Base-by-base conservation (phyloP, 1,284 basidiomycete species). In the Cryptococcus neoformans region DNA sequence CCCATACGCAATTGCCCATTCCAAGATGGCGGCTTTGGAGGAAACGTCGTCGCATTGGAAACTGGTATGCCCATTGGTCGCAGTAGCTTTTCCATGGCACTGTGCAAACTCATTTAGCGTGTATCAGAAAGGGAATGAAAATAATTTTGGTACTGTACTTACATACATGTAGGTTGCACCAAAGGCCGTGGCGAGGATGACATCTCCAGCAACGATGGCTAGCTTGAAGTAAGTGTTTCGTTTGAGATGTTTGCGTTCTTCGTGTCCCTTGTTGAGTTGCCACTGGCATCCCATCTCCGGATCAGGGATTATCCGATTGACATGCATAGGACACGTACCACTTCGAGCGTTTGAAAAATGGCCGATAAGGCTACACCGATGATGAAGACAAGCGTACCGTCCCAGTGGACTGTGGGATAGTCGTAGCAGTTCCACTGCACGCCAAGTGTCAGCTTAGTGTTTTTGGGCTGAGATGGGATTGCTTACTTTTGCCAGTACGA, bases 361-460 rank as follows among this genome's bases (percentile, higher is more conserved):
- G 81, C 80, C 11, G 77, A 78, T 7, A 82, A 53, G 12, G 79
- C 80, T 10, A 79, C 69, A 49, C 73, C 74, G 35, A 79, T 72
- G 56, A 83, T 72, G 62, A 82, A 83, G 41, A 81, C 66, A 14
- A 77, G 57, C 0, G 81, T 78, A 69, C 80, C 78, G 36, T 67
- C 64, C 80, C 81, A 81, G 64, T 83, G 81, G 3, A 80, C 72
- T 0, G 55, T 74, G 6, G 70, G 63, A 65, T 80, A 75, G 63
- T 77, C 64, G 68, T 74, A 79, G 3, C 73, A 72, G 61, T 81
- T 73, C 51, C 75, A 74, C 74, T 76, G 41, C 16, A 21, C 21
- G 21, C 21, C 21, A 21, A 21, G n/a, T 10, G 34, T 17, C n/a
- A 53, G 37, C 16, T 40, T 51, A 28, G 17, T 4, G 38, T 34